Base-by-base conservation (phyloP, 2,329 filamentous ascomycete species). In the Whalleya microplaca region DNA sequence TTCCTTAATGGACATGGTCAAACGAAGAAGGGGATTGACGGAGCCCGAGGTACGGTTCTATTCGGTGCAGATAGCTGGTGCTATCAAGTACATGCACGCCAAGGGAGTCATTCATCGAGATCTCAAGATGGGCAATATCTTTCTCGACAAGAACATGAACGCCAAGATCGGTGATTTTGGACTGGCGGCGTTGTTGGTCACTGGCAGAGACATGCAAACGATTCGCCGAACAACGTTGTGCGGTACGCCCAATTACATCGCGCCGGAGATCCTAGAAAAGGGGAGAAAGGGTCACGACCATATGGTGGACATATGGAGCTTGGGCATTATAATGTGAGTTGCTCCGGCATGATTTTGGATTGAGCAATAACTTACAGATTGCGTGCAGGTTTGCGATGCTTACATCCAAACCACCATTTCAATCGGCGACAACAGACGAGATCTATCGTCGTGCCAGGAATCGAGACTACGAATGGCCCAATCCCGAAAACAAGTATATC, bases 101-200 rank as follows among this genome's bases (percentile, higher is more conserved):
- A 90, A 96, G 71, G 95, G 94, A 63, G 96, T 99, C 60, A 96
- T 98, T 48, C 95, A 99, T 75, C 87, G 95, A 48, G 95, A 99
- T 74, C 76, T 99, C 66, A 99, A 99, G 76, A 98, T 97, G 81
- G 96, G 95, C 47, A 99, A 99, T 72, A 88, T 99, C 64, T 99
- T 99, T 69, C 81, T 99, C 50, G 95, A 99, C 73, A 85, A 86
- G 51, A 82, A 92, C 64, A 97, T 99, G 94, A 96, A 99, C 69
- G 89, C 96, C 67, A 99, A 99, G 73, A 92, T 99, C 67, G 95
- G 95, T 44, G 95, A 99, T 73, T 99, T 99, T 76, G 95, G 95
- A 2, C 81, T 99, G 53, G 95, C 95, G 27, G 95, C 96, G 23
- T 80, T 99, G 66, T 81, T 98, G 54, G 87, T 98, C 44, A 96